phyloP scores from a whole-genome alignment of 192 early-diverging fungal species.

The Podila verticillata region DNA sequence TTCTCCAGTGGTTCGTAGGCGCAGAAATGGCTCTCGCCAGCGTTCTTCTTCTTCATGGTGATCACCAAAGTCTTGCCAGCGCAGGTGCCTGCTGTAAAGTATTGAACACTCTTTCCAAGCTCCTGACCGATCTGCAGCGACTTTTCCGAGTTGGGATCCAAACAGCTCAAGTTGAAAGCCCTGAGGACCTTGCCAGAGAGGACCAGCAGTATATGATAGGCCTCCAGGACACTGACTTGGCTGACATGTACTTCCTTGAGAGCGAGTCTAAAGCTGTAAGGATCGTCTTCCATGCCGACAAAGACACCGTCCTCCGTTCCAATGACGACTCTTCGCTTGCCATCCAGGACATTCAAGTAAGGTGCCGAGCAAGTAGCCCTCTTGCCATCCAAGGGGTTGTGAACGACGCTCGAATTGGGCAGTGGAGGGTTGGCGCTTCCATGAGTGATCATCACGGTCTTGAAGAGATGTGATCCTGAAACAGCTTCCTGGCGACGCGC shows the following conservation, averaged over 20 bases:
- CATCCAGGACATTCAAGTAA: conserved; percentile 59
- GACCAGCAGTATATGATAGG: conserved; percentile 81
- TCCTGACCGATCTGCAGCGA: conserved; percentile 42
- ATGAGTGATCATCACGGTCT: conserved; percentile 32
- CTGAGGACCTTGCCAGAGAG: conserved; percentile 62
- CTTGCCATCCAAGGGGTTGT: conserved; percentile 43
- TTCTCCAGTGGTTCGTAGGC: conserved; percentile 45
- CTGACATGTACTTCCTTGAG: conserved; percentile 68
- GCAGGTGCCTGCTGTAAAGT: conserved; percentile 57
- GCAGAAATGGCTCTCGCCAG: conserved; percentile 45
- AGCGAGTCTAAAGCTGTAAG: conserved; percentile 38
- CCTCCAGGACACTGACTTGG: conserved; percentile 88
- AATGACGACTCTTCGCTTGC: conserved; percentile 73
- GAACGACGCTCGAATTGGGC: conserved; percentile 29
- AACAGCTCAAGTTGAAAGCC: conserved; percentile 46
- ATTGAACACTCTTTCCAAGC: conserved; percentile 50
- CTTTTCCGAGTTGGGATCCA: conserved; percentile 46
- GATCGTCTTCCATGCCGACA: conserved; percentile 67
- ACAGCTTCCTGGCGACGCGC: conserved; percentile 47
- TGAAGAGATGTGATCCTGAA: conserved; percentile 40
- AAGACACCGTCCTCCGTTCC: conserved; percentile 91
- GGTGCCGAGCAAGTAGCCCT: conserved; percentile 41
- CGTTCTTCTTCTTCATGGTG: conserved; percentile 49
- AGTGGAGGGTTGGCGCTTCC: conserved; percentile 34
- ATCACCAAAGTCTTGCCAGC: conserved; percentile 52